Conservation (phyloP, 306 rosid genomes). For the Rosa chinensis region DNA sequence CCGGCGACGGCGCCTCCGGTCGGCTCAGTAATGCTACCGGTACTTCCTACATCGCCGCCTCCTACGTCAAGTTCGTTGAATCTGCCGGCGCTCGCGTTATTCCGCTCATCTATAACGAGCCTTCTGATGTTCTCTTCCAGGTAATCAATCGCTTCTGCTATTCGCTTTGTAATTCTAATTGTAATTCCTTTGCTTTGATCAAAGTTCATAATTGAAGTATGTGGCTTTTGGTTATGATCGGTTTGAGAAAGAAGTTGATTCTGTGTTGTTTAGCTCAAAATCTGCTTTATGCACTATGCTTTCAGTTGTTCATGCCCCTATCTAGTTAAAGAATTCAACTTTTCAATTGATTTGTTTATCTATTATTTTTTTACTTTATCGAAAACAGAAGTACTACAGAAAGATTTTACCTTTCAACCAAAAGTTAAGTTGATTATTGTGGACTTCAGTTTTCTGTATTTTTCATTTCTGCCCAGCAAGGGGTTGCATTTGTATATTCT, state of each 20-base stretch:
- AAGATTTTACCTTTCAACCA: background rate
- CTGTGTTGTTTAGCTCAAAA: background rate
- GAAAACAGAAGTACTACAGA: background rate
- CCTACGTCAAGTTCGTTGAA: no score
- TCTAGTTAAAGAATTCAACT: background rate
- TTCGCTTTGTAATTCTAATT: background rate
- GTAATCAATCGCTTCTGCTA: conserved; percentile 15
- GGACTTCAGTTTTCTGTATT: background rate
- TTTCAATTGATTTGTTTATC: no score
- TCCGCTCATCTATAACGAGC: no score
- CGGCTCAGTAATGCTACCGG: no score
- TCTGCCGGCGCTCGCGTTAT: no score
- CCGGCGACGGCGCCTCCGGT: no score
- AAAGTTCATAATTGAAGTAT: background rate
- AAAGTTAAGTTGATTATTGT: background rate
- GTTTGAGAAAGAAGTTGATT: background rate
- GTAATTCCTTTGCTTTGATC: background rate
- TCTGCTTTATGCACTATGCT: no score
- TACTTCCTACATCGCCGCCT: no score
- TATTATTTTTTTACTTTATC: background rate
- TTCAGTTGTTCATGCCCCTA: background rate
- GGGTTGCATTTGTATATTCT: no score
- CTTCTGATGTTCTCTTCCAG: conserved; percentile 59
- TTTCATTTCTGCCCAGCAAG: background rate
- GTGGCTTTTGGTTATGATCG: background rate